Base-by-base conservation (phyloP, 768 basidiomycete species). In the Leccinum rimulosum region DNA sequence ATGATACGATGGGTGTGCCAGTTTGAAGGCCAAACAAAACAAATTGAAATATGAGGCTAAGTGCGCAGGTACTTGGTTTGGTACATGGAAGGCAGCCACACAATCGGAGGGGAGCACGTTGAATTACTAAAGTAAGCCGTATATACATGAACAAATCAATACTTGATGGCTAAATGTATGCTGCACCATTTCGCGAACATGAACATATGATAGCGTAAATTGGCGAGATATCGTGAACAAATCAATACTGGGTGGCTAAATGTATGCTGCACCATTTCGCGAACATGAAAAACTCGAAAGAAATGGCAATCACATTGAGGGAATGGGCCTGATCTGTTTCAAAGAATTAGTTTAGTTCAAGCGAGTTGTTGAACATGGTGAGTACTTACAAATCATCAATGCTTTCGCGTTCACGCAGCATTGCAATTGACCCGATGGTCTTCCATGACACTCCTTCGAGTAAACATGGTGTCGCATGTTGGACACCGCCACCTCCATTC, bases 401-500 rank as follows among this genome's bases (percentile, higher is more conserved):
- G 33, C 19, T 45, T 6, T 19, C 38, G 31, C 0, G n/a, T 4
- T 66, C 33, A 62, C 33, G 22, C n/a, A 19, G 22, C 4, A 1
- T 7, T 15, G 49, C 70, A 71, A 1, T 4, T 7, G 8, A 8
- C 22, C 25, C 53, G 58, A 19, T 73, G 71, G 1, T 19, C 0
- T 0, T 62, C 54, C 66, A 73, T 54, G 1, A 57, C 60, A 4
- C 61, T 53, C 36, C 61, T 52, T 5, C 70, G 72, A 0, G 61
- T 70, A 56, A 68, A 72, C 1, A 49, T 1, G 0, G n/a, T 6
- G 3, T 3, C 10, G 11, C 70, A 72, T 4, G 4, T 61, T 1
- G 66, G 55, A 25, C 70, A 72, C 0, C 68, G 62, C 68, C 72
- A 70, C 1, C 38, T 40, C 35, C 58, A 62, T 10, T 27, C 52